Evolutionary conservation across 2,329 filamentous ascomycete species (phyloP).

Genomic region (Fusarium redolens): DNA sequence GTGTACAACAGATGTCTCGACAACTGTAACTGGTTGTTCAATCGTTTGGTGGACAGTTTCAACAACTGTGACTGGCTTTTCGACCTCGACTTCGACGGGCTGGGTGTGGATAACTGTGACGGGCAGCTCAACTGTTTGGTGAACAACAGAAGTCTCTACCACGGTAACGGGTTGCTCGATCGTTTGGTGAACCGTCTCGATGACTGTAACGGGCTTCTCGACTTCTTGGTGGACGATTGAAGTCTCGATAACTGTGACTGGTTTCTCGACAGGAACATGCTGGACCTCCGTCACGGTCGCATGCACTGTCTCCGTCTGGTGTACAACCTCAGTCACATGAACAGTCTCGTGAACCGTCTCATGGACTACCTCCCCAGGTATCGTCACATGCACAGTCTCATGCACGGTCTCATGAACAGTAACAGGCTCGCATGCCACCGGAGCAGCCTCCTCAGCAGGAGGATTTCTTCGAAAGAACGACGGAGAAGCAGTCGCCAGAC

Average conservation of each 20-base stretch:
- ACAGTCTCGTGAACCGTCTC: conserved; percentile 4
- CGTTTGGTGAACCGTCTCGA: conserved; percentile 20
- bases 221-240: conserved; percentile 6
- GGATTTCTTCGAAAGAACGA: conserved; percentile 22
- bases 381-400: conserved; percentile 4
- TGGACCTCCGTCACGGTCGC: conserved; percentile 12
- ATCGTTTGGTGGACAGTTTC: conserved; percentile 14
- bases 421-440: conserved; percentile 14
- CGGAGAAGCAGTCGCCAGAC: conserved; percentile 23
- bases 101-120: conserved; percentile 10
- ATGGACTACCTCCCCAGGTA: conserved; percentile 16
- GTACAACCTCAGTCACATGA: background rate
- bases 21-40: conserved; percentile 12
- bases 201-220: conserved; percentile 14
- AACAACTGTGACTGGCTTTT: conserved; percentile 14
- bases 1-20: conserved; percentile 5
- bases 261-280: conserved; percentile 4
- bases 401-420: conserved; percentile 20
- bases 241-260: conserved; percentile 3
- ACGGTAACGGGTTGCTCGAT: conserved; percentile 6
- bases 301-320: background rate
- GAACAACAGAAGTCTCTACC: conserved; percentile 14
- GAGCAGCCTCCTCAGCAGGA: conserved; percentile 15
- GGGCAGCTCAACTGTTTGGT: conserved; percentile 9
- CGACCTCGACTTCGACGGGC: conserved; percentile 3